Base-by-base conservation (phyloP, 2,329 filamentous ascomycete species). In the Clarireedia homoeocarpa region DNA sequence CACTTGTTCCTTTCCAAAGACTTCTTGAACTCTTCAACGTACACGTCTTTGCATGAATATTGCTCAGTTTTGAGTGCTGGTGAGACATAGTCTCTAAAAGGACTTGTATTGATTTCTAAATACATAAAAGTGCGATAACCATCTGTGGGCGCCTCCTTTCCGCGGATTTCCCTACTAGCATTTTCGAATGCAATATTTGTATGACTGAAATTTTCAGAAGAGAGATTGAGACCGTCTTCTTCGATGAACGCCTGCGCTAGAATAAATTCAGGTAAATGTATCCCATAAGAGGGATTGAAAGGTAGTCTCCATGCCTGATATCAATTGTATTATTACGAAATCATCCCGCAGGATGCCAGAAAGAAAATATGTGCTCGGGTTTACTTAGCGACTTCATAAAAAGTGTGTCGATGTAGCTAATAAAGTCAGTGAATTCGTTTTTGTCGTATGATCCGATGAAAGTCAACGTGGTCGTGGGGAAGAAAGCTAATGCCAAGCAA, bases 61-160 rank as follows among this genome's bases (percentile, higher is more conserved):
- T 34, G 30, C 10, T 34, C 10, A 34, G 6, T 4, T 34, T 12
- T 34, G 30, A 9, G 30, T 34, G 30, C 12, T 34, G 30, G 9
- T 10, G 39, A 42, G 15, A 42, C 39, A 10, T 65, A 48, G 64
- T 60, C 64, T 63, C 65, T 46, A 12, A 56, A 55, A 48, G 17
- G 10, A 47, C 24, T 59, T 55, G 48, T 49, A 55, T 56, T 53
- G 26, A 34, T 56, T 58, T 55, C 58, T 67, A 67, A 52, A 60
- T 66, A 68, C 63, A 68, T 34, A 10, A 12, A 34, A 55, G 20
- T 57, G 61, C 59, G 53, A 24, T 55, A 59, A 59, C 57, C 59
- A 61, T 63, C 55, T 57, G 57, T 55, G 59, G 44, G 50, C 44
- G 5, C 49, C 55, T 48, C 51, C 42, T 51, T 52, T 61, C 53